These are phyloP conservation scores for Rehmannia glutinosa DNA, from an alignment of 257 asterid species.

Conservation along the genomic window DNA sequence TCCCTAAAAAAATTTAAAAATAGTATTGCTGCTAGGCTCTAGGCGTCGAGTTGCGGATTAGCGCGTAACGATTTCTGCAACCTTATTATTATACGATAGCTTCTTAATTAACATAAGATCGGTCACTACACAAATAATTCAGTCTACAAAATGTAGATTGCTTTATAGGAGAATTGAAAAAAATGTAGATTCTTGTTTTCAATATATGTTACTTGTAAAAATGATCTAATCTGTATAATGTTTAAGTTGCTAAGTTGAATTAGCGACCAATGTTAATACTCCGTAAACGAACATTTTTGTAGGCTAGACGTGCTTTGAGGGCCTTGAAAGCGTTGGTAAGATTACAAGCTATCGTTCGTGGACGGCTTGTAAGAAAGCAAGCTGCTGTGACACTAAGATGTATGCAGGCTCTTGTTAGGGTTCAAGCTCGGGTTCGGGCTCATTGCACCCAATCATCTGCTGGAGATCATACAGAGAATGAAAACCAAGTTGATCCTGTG, in stretches of 20 bases:
- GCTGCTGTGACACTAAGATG: constrained; percentile 81
- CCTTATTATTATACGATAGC: too few relatives aligned
- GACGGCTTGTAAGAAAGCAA: constrained; percentile 74
- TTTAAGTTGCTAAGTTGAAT: background rate
- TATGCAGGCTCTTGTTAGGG: constrained; percentile 89
- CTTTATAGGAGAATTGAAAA: too few relatives aligned
- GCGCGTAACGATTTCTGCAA: too few relatives aligned
- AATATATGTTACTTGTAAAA: background rate
- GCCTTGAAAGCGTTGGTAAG: constrained; percentile 88
- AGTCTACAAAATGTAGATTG: too few relatives aligned
- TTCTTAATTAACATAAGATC: too few relatives aligned
- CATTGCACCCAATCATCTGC: constrained; percentile 38
- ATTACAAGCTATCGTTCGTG: constrained; percentile 91
- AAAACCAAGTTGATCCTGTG: constrained; percentile 35
- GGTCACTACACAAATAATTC: too few relatives aligned
- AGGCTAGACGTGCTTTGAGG: constrained; percentile 91
- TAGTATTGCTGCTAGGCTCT: too few relatives aligned
- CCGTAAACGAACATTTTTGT: background rate
- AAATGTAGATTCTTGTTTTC: background rate
- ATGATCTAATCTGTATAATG: too few relatives aligned
- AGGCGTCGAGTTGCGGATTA: too few relatives aligned
- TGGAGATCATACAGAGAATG: constrained; percentile 21
- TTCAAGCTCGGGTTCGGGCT: constrained; percentile 78
- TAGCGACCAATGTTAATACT: background rate
- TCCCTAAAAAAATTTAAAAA: too few relatives aligned